phyloP scores from a whole-genome alignment of 2,329 filamentous ascomycete genomes.

The Talaromyces sp. region DNA sequence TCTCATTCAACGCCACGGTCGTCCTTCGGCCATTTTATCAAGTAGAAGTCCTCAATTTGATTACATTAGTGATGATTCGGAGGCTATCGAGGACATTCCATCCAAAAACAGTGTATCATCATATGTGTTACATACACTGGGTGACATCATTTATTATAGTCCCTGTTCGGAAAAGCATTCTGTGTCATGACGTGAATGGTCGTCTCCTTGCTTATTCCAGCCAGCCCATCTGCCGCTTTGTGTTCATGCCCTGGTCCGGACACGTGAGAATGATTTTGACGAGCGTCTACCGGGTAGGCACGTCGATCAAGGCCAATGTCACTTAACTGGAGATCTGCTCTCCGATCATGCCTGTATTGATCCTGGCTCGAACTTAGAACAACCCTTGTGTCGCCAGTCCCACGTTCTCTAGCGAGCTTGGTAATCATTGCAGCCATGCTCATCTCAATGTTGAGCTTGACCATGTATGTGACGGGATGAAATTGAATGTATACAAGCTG shows the following conservation, averaged over 20 bases:
- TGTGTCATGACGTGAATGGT: background rate
- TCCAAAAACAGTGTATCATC: background rate
- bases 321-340: background rate
- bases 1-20: background rate
- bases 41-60: background rate
- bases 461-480: constrained; percentile 6
- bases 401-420: background rate
- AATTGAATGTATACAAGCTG: constrained; percentile 14
- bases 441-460: constrained; percentile 7
- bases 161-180: background rate
- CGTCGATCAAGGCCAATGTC: background rate
- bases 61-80: background rate
- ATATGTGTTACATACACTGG: background rate
- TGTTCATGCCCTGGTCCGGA: background rate
- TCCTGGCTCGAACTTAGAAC: background rate
- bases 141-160: background rate
- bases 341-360: background rate
- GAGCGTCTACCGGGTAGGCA: background rate
- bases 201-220: background rate
- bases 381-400: background rate
- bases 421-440: constrained; percentile 6
- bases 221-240: background rate
- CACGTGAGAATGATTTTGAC: background rate
- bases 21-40: background rate
- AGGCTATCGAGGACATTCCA: background rate